These are phyloP conservation scores for Neurospora africana DNA, from an alignment of 495 filamentous ascomycete genomes.

Conservation along the genomic window DNA sequence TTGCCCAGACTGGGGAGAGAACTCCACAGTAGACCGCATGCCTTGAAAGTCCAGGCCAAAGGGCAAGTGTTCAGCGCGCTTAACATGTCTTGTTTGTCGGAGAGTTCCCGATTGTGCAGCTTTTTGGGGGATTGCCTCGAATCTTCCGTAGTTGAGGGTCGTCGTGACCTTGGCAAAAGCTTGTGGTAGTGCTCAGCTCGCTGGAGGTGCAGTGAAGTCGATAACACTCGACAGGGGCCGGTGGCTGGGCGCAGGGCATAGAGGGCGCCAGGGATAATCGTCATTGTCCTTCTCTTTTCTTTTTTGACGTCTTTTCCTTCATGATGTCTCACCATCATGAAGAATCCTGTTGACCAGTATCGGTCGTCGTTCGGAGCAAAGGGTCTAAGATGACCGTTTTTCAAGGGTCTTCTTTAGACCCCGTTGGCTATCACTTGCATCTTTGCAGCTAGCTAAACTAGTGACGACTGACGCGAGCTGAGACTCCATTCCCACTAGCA, in stretches of 20 bases:
- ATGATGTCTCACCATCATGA: neutral
- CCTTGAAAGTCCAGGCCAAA: neutral
- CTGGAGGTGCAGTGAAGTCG: too few relatives aligned
- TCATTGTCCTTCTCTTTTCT: neutral
- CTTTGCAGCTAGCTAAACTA: too few relatives aligned
- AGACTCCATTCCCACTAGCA: too few relatives aligned
- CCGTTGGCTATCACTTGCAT: neutral
- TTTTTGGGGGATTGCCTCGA: neutral
- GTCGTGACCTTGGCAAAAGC: neutral
- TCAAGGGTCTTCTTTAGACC: neutral
- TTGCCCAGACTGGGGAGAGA: neutral
- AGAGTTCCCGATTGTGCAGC: neutral
- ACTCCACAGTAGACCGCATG: neutral
- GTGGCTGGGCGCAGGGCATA: neutral
- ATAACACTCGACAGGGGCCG: too few relatives aligned
- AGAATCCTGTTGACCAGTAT: neutral
- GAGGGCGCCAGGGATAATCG: neutral
- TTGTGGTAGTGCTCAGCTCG: neutral
- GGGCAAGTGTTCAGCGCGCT: neutral
- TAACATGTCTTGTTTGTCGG: neutral
- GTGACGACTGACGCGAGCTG: too few relatives aligned
- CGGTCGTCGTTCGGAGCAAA: neutral
- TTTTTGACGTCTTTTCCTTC: neutral
- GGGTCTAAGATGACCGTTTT: neutral
- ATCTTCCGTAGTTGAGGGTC: neutral